phyloP scores from a whole-genome alignment of 495 filamentous ascomycete genomes.

The Tuber magnatum region DNA sequence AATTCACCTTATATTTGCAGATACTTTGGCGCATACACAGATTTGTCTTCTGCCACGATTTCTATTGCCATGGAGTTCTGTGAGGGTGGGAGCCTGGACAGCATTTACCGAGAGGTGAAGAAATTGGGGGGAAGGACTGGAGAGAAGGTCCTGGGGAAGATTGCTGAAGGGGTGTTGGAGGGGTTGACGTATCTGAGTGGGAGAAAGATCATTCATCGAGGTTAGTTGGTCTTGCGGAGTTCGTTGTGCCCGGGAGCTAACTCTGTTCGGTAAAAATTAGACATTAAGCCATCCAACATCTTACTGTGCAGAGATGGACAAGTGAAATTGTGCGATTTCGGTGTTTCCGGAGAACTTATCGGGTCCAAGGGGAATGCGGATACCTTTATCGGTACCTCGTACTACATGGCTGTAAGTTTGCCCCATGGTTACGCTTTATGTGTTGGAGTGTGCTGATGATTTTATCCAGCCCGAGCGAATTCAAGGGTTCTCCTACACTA shows the following conservation, averaged over 20 bases:
- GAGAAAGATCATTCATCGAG: conserved; percentile 93
- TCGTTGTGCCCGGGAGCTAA: background rate
- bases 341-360: conserved; percentile 85
- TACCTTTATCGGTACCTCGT: conserved; percentile 96
- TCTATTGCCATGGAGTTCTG: conserved; percentile 99
- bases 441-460: conserved; percentile 17
- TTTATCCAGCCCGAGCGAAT: conserved; percentile 68
- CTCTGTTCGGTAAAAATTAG: conserved; percentile 41
- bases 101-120: conserved; percentile 94
- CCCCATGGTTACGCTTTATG: conserved; percentile 1
- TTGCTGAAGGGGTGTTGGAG: conserved; percentile 89
- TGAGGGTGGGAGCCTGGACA: conserved; percentile 89
- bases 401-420: conserved; percentile 75
- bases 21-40: conserved; percentile 94
- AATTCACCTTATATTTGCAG: conserved; percentile 88
- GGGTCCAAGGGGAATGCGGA: conserved; percentile 97
- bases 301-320: conserved; percentile 85
- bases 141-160: conserved; percentile 96
- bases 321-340: conserved; percentile 97
- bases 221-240: conserved; percentile 41
- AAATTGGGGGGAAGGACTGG: conserved; percentile 88
- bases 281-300: conserved; percentile 98
- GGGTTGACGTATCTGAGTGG: conserved; percentile 93
- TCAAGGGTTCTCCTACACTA: conserved; percentile 93
- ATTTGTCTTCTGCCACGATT: conserved; percentile 86